Conservation (phyloP, 495 filamentous ascomycete genomes). For the Talaromyces nanjingensis region DNA sequence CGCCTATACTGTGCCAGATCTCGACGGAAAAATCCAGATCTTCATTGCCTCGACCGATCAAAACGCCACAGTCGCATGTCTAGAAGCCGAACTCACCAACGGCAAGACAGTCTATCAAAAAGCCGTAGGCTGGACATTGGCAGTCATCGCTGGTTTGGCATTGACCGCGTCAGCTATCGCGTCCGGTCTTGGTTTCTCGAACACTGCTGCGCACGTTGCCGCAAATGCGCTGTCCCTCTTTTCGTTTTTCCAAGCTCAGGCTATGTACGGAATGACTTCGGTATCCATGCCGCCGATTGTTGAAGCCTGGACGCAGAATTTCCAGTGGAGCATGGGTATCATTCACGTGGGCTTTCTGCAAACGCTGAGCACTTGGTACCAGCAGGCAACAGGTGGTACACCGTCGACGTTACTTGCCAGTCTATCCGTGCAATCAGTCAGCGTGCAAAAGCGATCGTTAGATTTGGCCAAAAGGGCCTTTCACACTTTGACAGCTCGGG, state of each 20-base stretch:
- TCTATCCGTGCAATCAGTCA: constrained; percentile 61
- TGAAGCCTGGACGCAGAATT: constrained; percentile 82
- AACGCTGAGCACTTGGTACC: constrained; percentile 77
- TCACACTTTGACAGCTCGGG: constrained; percentile 37
- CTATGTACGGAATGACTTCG: constrained; percentile 70
- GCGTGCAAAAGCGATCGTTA: constrained; percentile 62
- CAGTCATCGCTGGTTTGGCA: constrained; percentile 66
- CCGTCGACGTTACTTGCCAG: constrained; percentile 66
- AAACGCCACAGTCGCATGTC: constrained; percentile 59
- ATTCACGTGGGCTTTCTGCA: constrained; percentile 75
- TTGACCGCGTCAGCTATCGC: constrained; percentile 65
- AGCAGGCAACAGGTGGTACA: constrained; percentile 75
- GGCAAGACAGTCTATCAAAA: constrained; percentile 76
- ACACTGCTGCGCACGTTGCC: constrained; percentile 86
- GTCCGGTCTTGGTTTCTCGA: constrained; percentile 67
- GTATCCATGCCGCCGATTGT: constrained; percentile 72
- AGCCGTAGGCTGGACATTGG: constrained; percentile 73
- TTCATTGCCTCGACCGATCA: constrained; percentile 55
- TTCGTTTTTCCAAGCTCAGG: constrained; percentile 81
- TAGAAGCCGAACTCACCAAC: constrained; percentile 75
- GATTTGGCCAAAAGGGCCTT: constrained; percentile 34
- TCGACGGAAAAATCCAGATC: constrained; percentile 69
- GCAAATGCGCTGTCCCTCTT: constrained; percentile 80
- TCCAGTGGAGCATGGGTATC: constrained; percentile 87
- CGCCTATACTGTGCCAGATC: constrained; percentile 65